Percentiles rank a stretch among this genome's conserved stretches.
phyloP scores from a whole-genome alignment of 2,329 filamentous ascomycete species.

The Lasiodiplodia hormozganensis region DNA sequence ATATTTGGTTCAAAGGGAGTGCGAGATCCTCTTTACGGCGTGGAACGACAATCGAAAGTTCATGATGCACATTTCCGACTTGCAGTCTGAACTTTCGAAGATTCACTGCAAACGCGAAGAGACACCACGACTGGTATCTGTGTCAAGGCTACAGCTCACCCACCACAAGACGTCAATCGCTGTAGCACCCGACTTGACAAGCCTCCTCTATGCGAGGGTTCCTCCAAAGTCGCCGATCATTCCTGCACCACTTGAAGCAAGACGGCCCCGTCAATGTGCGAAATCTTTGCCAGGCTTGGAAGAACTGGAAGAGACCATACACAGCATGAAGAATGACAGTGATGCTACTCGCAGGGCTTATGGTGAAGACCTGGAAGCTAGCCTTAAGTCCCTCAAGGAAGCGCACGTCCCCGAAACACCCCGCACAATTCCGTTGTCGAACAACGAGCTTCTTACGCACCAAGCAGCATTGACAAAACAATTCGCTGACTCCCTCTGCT shows the following conservation, averaged over 20 bases:
- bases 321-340: background rate
- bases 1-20: background rate
- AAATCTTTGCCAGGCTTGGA: background rate
- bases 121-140: background rate
- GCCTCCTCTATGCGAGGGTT: background rate
- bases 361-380: background rate
- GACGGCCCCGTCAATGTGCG: background rate
- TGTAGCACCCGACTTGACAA: background rate
- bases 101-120: background rate
- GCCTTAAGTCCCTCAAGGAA: background rate
- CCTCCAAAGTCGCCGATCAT: background rate
- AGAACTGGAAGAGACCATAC: background rate
- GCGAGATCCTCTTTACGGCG: background rate
- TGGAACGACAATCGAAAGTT: slow-evolving; percentile 18
- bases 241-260: background rate
- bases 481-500: background rate
- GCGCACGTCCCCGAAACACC: background rate
- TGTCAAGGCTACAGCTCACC: background rate
- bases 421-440: background rate
- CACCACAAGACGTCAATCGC: background rate
- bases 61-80: background rate
- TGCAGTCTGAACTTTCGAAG: background rate
- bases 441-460: background rate
- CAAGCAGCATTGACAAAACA: background rate
- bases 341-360: background rate